Base-by-base conservation (phyloP, 169 alveolate genomes). In the Sarcocystis neurona region DNA sequence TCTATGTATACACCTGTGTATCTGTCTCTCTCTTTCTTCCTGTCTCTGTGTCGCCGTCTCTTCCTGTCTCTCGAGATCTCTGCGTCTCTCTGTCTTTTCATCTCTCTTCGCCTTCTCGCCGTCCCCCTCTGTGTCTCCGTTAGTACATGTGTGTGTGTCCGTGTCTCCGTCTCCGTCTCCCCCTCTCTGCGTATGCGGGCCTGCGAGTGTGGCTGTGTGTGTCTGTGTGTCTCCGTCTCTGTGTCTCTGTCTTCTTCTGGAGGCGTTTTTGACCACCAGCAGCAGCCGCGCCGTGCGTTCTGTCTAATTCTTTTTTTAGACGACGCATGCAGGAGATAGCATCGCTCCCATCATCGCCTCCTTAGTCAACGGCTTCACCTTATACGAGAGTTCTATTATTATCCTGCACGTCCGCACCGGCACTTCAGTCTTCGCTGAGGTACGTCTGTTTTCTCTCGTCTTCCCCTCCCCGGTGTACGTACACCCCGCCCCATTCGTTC, bases 361-460 rank as follows among this genome's bases (percentile, higher is more conserved):
- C 3, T 80, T 94, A 48, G 93, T 94, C 43, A 92, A 94, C 77
- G 96, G 96, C n/a, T 94, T 91, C 47, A 89, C 96, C 41, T 89
- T 92, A 84, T 91, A 91, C 85, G 95, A 94, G 56, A 90, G 93
- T 70, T 91, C 95, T 10, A 91, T 93, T 32, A 92, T 94, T 44
- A 86, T 92, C 50, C 47, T 94, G 50, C 96, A 92, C 68, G 95
- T 94, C n/a, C 91, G 93, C 50, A 88, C 93, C 15, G 95, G 96
- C 74, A 94, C 96, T 5, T 90, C 94, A 44, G 93, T 94, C 48
- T 94, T 92, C 66, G 96, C 96, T 50, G 95, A 92, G 85, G 94
- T 91, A n/a, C 27, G 84, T 53, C 0, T 37, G n/a, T 79, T 79
- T 12, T 15, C 12, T 10, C 63, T 53, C 63, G 63, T 12, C 30